Percentiles rank a stretch among this genome's conserved stretches.
Conservation (phyloP, 2,329 filamentous ascomycete genomes). For the Fusarium devonianum region DNA sequence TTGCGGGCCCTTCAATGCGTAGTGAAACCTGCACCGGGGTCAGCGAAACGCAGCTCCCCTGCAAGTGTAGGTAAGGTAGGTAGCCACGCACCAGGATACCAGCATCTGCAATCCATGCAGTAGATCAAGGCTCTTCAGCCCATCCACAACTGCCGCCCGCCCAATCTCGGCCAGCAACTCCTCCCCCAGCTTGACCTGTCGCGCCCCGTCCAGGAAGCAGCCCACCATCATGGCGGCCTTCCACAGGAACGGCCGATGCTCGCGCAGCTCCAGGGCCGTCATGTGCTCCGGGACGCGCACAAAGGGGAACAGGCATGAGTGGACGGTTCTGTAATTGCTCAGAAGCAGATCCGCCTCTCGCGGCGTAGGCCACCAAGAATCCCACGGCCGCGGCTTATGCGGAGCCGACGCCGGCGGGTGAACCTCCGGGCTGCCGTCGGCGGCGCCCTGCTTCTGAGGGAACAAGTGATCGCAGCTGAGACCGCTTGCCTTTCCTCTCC, state of each 20-base stretch:
- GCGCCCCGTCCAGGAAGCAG: constrained; percentile 51
- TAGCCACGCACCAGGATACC: constrained; percentile 53
- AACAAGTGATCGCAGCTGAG: constrained; percentile 46
- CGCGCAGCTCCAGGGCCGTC: constrained; percentile 47
- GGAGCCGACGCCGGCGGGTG: constrained; percentile 22
- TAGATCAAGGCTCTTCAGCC: constrained; percentile 55
- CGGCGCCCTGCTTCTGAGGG: constrained; percentile 32
- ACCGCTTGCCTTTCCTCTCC: constrained; percentile 10
- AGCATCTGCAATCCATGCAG: constrained; percentile 56
- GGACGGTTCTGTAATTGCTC: constrained; percentile 45
- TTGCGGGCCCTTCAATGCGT: constrained; percentile 58
- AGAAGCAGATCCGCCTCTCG: constrained; percentile 52
- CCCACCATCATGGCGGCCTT: constrained; percentile 57
- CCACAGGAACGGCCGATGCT: constrained; percentile 55
- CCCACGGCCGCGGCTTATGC: constrained; percentile 32
- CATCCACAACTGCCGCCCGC: constrained; percentile 50
- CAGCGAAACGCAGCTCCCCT: neutral
- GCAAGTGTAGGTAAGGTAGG: too few species aligned
- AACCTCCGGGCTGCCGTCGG: constrained; percentile 2
- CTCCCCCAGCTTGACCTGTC: constrained; percentile 54
- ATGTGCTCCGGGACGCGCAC: constrained; percentile 50
- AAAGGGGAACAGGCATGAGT: constrained; percentile 54
- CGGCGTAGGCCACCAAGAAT: constrained; percentile 51
- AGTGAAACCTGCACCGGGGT: constrained; percentile 52
- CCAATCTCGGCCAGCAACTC: constrained; percentile 54